A percentile compares a stretch with the other conserved stretches of the same genome.
These are phyloP conservation scores for Pseudophaeomoniella oleicola DNA, from an alignment of 2,329 filamentous ascomycete genomes.

Conservation along the genomic window DNA sequence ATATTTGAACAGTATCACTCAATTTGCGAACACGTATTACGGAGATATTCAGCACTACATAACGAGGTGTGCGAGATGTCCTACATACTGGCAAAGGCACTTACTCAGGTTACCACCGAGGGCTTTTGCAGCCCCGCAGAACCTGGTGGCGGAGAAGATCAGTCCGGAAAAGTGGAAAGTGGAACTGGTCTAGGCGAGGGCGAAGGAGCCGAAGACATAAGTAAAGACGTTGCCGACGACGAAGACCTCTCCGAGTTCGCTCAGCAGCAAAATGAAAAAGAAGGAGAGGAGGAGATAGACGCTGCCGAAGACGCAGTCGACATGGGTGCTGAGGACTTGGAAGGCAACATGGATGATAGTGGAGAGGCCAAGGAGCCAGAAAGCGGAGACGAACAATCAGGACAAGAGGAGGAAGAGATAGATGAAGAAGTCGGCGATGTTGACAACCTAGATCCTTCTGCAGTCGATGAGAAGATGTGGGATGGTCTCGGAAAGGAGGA, in stretches of 20 bases:
- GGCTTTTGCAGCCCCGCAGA: slow-evolving; percentile 89
- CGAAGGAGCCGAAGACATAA: slow-evolving; percentile 91
- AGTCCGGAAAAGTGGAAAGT: slow-evolving; percentile 68
- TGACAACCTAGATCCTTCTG: slow-evolving; percentile 74
- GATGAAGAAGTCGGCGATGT: slow-evolving; percentile 86
- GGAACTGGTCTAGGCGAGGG: slow-evolving; percentile 92
- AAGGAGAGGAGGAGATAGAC: slow-evolving; percentile 31
- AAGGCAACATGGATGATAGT: slow-evolving; percentile 53
- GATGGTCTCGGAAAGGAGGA: slow-evolving; percentile 64
- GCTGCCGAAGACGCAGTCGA: slow-evolving; percentile 32
- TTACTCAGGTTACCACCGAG: slow-evolving; percentile 63
- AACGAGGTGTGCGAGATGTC: slow-evolving; percentile 58
- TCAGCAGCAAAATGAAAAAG: slow-evolving; percentile 58
- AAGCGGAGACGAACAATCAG: slow-evolving; percentile 40
- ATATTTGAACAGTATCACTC: slow-evolving; percentile 59
- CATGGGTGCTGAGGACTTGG: slow-evolving; percentile 71
- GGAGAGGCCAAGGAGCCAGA: slow-evolving; percentile 37
- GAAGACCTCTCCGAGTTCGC: slow-evolving; percentile 87
- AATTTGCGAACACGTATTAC: slow-evolving; percentile 44
- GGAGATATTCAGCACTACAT: slow-evolving; percentile 50
- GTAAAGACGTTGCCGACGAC: slow-evolving; percentile 86
- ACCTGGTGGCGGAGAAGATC: slow-evolving; percentile 55
- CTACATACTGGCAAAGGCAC: slow-evolving; percentile 60
- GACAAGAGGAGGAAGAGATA: slow-evolving; percentile 51
- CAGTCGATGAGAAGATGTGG: slow-evolving; percentile 98